Conservation (phyloP, 2,329 filamentous ascomycete species). For the Tolypocladium endophyticum region DNA sequence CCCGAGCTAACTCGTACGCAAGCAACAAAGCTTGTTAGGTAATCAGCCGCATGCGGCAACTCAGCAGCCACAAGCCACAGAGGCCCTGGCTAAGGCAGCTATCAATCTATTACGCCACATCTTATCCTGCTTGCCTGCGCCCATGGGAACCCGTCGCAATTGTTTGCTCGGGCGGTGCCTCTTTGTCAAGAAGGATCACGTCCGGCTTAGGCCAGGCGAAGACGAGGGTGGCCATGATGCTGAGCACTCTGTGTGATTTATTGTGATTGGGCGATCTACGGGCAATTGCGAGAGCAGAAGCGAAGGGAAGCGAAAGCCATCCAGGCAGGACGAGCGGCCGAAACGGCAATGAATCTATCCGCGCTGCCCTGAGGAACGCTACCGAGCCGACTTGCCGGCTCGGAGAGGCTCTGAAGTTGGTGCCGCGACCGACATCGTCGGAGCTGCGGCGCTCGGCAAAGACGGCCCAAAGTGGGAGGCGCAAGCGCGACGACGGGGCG, state of each 20-base stretch:
- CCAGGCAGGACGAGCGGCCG: not conserved
- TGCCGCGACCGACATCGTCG: not conserved
- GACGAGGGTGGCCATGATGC: not conserved
- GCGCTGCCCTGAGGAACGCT: not conserved
- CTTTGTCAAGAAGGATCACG: not conserved
- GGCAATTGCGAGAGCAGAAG: not conserved
- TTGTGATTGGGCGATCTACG: not conserved
- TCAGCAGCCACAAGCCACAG: not conserved
- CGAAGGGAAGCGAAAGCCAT: not conserved
- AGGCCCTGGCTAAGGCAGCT: not conserved
- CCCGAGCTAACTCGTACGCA: not conserved
- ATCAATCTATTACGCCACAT: not conserved
- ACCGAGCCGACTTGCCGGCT: not conserved
- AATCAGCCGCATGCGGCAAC: not conserved
- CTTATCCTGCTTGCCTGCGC: too few relatives aligned
- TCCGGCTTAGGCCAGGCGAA: not conserved
- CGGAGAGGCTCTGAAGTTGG: not conserved
- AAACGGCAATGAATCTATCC: not conserved
- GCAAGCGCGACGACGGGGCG: not conserved
- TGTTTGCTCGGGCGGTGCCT: not conserved
- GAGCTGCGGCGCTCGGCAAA: not conserved
- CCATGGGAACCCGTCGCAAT: too few relatives aligned
- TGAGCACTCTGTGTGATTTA: not conserved
- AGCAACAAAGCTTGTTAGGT: not conserved
- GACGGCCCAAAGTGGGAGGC: not conserved